Evolutionary conservation across 2,329 filamentous ascomycete genomes (phyloP).

Genomic region (Aureobasidium sp.): DNA sequence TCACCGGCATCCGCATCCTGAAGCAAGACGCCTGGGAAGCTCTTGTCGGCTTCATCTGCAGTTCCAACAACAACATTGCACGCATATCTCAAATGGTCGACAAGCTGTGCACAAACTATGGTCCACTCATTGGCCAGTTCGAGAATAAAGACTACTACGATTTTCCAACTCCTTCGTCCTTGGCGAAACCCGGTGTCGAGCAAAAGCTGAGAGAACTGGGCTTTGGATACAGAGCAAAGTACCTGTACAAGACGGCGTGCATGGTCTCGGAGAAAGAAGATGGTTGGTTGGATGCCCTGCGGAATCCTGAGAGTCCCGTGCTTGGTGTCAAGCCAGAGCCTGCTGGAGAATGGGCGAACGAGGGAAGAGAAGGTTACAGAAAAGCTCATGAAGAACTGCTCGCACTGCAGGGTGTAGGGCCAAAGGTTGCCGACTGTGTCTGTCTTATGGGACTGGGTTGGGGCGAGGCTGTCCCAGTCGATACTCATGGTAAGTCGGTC

Average conservation of each 20-base stretch:
- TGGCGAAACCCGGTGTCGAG: constrained; percentile 73
- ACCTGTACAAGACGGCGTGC: constrained; percentile 77
- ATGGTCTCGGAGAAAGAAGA: constrained; percentile 61
- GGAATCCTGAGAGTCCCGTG: constrained; percentile 66
- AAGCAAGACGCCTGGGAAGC: constrained; percentile 96
- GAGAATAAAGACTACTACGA: constrained; percentile 65
- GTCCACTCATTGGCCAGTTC: constrained; percentile 64
- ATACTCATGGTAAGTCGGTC: constrained; percentile 63
- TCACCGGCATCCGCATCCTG: constrained; percentile 84
- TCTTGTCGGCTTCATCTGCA: constrained; percentile 91
- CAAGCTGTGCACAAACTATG: constrained; percentile 83
- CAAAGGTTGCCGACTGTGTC: constrained; percentile 95
- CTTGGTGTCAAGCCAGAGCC: constrained; percentile 42
- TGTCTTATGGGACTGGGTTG: constrained; percentile 94
- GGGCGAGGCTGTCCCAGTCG: constrained; percentile 90
- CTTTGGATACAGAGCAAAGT: constrained; percentile 91
- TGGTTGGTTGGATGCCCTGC: constrained; percentile 69
- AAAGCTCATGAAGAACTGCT: constrained; percentile 75
- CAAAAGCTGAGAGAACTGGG: constrained; percentile 71
- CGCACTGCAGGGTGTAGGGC: constrained; percentile 77
- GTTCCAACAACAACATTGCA: constrained; percentile 96
- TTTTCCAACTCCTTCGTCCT: constrained; percentile 68
- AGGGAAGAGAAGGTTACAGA: constrained; percentile 61
- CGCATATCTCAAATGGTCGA: constrained; percentile 95
- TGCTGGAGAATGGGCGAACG: constrained; percentile 43